Base-by-base conservation (phyloP, 2,329 filamentous ascomycete genomes). In the Eutypa lata region DNA sequence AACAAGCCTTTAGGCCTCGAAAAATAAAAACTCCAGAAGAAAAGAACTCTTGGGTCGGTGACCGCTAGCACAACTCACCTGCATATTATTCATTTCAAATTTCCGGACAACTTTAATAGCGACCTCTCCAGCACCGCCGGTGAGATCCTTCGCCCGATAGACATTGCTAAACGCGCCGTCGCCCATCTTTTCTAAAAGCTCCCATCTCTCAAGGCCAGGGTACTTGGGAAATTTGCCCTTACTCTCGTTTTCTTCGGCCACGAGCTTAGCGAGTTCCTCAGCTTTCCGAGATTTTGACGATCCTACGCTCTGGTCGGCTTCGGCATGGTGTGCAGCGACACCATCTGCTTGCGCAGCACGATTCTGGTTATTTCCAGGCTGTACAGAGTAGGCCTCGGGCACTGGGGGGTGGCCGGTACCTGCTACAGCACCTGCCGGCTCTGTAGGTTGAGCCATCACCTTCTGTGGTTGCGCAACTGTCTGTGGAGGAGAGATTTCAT, bases 151-250 rank as follows among this genome's bases (percentile, higher is more conserved):
- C 37, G 94, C 94, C 38, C 90, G 87, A 73, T 97, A 99, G 59
- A 99, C 94, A 67, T 97, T 97, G 78, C 93, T 97, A 80, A 99
- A 99, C 55, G 94, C 94, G 56, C 94, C 94, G 63, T 97, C 94
- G 59, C 94, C 94, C 93, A 99, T 99, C 81, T 97, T 97, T 74
- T 96, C 92, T 49, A 94, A 54, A 33, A 97, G 77, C 50, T 88
- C 84, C 87, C 90, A 99, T 66, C 92, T 78, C 63, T 96, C 91
- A 38, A 96, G 76, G 37, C 90, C 90, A 1, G 90, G 89, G 65
- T 96, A 96, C 62, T 78, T 82, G 40, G 94, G 93, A 66, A 97
- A 87, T 71, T 92, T 96, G 68, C 85, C 85, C 70, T 86, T 90
- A 73, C 78, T 90, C 65, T 90, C 89, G 55, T 91, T 90, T 77